A percentile compares a stretch with the other conserved stretches of the same genome.
Conservation (phyloP, 2,329 filamentous ascomycete species). For the Blastomyces gilchristii region DNA sequence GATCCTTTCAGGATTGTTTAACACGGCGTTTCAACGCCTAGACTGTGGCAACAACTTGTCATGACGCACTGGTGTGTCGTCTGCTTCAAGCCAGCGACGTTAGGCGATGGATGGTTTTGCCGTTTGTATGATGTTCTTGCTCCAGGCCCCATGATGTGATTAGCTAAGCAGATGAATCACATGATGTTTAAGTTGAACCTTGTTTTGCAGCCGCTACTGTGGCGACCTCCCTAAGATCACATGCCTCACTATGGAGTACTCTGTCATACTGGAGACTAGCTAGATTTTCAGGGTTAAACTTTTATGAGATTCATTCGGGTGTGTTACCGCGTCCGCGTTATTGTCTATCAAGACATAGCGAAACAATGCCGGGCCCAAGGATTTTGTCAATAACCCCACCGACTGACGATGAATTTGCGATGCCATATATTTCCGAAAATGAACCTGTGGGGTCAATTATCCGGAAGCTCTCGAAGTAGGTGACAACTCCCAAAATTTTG, state of each 20-base stretch:
- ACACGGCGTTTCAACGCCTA: not conserved
- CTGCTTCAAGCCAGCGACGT: not conserved
- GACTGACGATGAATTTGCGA: conserved; percentile 25
- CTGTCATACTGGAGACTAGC: no score
- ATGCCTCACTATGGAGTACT: no score
- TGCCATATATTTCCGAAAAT: conserved; percentile 33
- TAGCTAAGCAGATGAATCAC: not conserved
- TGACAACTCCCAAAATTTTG: not conserved
- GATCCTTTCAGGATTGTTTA: not conserved
- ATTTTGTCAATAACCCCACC: conserved; percentile 13
- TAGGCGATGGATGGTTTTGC: not conserved
- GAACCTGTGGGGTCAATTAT: conserved; percentile 33
- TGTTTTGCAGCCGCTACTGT: no score
- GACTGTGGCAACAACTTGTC: not conserved
- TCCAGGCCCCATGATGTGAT: not conserved
- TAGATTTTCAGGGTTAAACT: not conserved
- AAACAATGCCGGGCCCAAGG: not conserved
- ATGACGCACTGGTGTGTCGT: not conserved
- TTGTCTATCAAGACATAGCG: not conserved
- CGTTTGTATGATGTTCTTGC: not conserved
- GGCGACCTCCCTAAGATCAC: no score
- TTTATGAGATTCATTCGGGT: not conserved
- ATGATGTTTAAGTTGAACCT: not conserved
- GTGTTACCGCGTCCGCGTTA: not conserved
- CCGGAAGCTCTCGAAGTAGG: conserved; percentile 32